Evolutionary conservation across 2,329 filamentous ascomycete genomes (phyloP).

Genomic region (Thielaviopsis musarum): DNA sequence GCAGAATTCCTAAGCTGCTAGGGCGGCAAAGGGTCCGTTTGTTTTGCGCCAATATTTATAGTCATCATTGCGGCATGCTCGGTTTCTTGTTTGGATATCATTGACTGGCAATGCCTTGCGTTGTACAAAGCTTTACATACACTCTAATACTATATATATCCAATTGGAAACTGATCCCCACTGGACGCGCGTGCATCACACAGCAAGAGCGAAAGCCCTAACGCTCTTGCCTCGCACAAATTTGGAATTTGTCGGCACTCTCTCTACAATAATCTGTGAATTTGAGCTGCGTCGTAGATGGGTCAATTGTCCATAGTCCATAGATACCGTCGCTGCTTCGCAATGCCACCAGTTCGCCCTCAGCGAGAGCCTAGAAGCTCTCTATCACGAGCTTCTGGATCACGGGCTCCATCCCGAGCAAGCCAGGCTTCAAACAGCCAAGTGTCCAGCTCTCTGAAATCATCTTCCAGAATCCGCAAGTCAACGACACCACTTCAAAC

Average conservation of each 20-base stretch:
- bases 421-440: background rate
- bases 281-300: background rate
- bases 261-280: background rate
- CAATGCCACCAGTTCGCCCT: background rate
- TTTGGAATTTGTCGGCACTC: background rate
- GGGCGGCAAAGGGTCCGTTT: background rate
- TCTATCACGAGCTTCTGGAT: background rate
- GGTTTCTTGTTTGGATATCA: background rate
- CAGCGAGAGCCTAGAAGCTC: background rate
- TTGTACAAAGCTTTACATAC: background rate
- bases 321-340: background rate
- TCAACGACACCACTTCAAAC: background rate
- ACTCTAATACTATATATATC: background rate
- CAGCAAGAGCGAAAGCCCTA: background rate
- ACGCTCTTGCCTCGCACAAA: background rate
- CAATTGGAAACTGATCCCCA: background rate
- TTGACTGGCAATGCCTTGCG: background rate
- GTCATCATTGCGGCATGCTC: background rate
- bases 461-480: background rate
- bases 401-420: background rate
- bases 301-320: too few relatives aligned
- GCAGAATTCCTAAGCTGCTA: slow-evolving; percentile 9
- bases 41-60: background rate
- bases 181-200: background rate
- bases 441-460: background rate